Evolutionary conservation across 2,329 filamentous ascomycete species (phyloP), one percentile per base, ranked within the genome.

Genomic region (Cryoendolithus antarcticus): DNA sequence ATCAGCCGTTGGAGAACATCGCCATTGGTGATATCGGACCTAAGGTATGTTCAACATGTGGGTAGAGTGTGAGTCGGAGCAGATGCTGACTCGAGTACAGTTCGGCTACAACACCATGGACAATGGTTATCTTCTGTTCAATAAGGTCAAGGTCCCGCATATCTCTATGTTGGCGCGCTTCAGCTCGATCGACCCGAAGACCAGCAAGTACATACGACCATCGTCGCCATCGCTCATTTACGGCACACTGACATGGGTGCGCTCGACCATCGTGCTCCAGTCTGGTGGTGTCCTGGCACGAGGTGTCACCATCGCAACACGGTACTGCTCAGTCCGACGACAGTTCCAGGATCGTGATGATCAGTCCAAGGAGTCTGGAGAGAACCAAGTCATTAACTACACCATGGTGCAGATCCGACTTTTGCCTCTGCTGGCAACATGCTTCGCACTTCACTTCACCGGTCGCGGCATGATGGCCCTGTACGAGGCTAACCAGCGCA

Each of bases 1-100:
- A 85, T 51, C 64, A 79, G 53, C 76, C 79, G 1, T 62, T 86
- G 29, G 70, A 78, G 35, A 77, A 81, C 47, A 62, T 85, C 38
- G 76, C 85, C 52, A 77, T 86, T 15, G 82, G 83, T 34, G 82
- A 88, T 48, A 86, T 88, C 58, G 83, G 83, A 1, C 82, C 82
- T 39, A 86, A 86, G n/a, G n/a, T n/a, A n/a, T n/a, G n/a, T n/a
- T n/a, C n/a, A n/a, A n/a, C n/a, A n/a, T n/a, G n/a, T n/a, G n/a
- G n/a, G n/a, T n/a, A n/a, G n/a, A n/a, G n/a, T n/a, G n/a, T n/a
- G n/a, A n/a, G n/a, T n/a, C n/a, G n/a, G n/a, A n/a, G n/a, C n/a
- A n/a, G n/a, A n/a, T n/a, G n/a, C n/a, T n/a, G n/a, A n/a, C n/a
- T n/a, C n/a, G n/a, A n/a, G n/a, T n/a, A n/a, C n/a, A n/a, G 27